Percentiles rank a stretch among this genome's conserved stretches.
phyloP scores from a whole-genome alignment of 371 early-diverging fungal species.

The Mortierella sp. region DNA sequence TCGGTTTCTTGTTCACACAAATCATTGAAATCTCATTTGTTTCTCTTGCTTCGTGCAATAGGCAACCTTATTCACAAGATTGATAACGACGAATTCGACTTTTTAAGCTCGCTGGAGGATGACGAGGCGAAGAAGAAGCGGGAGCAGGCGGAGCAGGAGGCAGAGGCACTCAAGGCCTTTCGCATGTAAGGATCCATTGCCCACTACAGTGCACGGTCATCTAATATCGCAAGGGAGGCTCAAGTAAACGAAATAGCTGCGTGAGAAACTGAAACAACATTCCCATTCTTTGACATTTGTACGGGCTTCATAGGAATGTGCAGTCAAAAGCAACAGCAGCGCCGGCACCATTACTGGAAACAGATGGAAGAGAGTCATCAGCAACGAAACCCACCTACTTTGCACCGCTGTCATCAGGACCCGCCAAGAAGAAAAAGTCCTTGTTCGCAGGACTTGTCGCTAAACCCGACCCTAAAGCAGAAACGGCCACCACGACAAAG shows the following conservation, averaged over 20 bases:
- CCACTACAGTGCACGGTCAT: not conserved
- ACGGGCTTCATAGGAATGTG: conserved; percentile 20
- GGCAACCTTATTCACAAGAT: conserved; percentile 82
- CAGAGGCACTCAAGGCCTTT: conserved; percentile 72
- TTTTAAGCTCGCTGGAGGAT: conserved; percentile 72
- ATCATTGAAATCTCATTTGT: not conserved
- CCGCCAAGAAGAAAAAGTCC: conserved; percentile 27
- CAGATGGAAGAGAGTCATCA: not conserved
- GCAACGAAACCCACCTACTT: conserved; percentile 14
- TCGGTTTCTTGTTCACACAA: not conserved
- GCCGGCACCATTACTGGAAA: conserved; percentile 6
- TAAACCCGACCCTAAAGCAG: conserved; percentile 8
- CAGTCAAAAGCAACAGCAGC: conserved; percentile 16
- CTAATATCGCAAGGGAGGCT: no score
- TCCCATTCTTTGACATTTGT: not conserved
- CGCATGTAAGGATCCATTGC: conserved; percentile 62
- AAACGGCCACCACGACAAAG: not conserved
- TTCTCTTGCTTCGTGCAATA: conserved; percentile 19
- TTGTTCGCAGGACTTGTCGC: conserved; percentile 49
- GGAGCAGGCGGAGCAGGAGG: conserved; percentile 68
- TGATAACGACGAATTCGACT: conserved; percentile 84
- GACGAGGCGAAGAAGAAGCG: conserved; percentile 67
- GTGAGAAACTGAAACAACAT: not conserved
- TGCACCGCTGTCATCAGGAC: conserved; percentile 1
- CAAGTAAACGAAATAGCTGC: no score